Evolutionary conservation across 108 stramenopile species (phyloP).

Genomic region (Mediolabrus comicus): DNA sequence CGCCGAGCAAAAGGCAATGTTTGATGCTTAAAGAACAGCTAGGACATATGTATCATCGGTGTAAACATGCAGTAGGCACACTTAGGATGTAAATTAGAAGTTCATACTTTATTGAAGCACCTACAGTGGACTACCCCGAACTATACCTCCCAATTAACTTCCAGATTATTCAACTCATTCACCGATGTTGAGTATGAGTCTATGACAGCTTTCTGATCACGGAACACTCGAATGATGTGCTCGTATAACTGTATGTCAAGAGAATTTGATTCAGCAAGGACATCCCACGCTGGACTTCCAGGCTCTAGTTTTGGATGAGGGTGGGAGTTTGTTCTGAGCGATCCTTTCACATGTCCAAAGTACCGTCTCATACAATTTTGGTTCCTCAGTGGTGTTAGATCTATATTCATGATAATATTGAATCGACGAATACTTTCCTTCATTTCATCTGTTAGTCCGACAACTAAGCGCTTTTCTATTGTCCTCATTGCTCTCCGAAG

Average conservation of each 20-base stretch:
- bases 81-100: background rate
- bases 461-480: constrained; percentile 44
- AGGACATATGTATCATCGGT: background rate
- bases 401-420: constrained; percentile 38
- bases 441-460: constrained; percentile 45
- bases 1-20: constrained; percentile 14
- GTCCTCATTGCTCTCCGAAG: constrained; percentile 32
- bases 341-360: constrained; percentile 18
- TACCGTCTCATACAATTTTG: constrained; percentile 22
- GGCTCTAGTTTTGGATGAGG: constrained; percentile 18
- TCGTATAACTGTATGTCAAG: constrained; percentile 41
- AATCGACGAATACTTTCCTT: constrained; percentile 48
- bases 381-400: constrained; percentile 8
- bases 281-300: constrained; percentile 26
- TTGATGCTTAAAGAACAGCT: constrained; percentile 11
- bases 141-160: too few species aligned
- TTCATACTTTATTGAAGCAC: background rate
- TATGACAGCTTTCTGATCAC: constrained; percentile 36
- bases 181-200: constrained; percentile 8
- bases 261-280: constrained; percentile 27
- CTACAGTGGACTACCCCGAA: too few species aligned
- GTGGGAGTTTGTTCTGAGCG: constrained; percentile 16
- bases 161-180: background rate
- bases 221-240: constrained; percentile 24
- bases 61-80: background rate